Conservation (phyloP, 2,329 filamentous ascomycete genomes). For the Cercospora citrullina region DNA sequence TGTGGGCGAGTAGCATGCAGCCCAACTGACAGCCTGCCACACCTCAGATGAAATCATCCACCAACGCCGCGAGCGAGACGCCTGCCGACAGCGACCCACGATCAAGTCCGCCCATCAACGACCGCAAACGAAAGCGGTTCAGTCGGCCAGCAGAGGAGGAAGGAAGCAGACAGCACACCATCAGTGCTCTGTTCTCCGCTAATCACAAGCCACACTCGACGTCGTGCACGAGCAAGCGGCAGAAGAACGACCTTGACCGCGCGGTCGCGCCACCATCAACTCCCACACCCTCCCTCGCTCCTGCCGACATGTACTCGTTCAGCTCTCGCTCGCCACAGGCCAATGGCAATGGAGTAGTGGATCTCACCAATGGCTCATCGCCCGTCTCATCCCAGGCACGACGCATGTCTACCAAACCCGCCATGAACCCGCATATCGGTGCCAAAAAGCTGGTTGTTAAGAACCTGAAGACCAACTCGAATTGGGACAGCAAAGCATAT, state of each 20-base stretch:
- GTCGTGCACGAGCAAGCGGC: conserved; percentile 42
- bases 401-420: conserved; percentile 30
- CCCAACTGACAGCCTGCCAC: background rate
- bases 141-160: conserved; percentile 13
- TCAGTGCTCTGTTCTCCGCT: conserved; percentile 48
- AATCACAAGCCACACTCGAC: conserved; percentile 31
- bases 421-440: conserved; percentile 71
- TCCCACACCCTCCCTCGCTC: conserved; percentile 31
- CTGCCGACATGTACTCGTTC: conserved; percentile 58
- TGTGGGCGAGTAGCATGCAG: conserved; percentile 1
- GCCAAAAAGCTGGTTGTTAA: conserved; percentile 90
- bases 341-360: conserved; percentile 39
- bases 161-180: conserved; percentile 43
- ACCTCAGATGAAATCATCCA: conserved; percentile 30
- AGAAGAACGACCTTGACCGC: conserved; percentile 32
- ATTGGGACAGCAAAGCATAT: conserved; percentile 71
- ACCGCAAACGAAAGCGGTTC: conserved; percentile 14
- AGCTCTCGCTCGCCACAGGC: conserved; percentile 40
- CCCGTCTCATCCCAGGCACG: conserved; percentile 30
- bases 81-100: conserved; percentile 30
- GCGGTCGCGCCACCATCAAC: conserved; percentile 25
- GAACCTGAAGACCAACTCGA: conserved; percentile 71
- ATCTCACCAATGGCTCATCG: conserved; percentile 48
- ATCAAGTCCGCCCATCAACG: conserved; percentile 11
- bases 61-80: conserved; percentile 24